Evolutionary conservation across 2,329 filamentous ascomycete genomes (phyloP).

Genomic region (Trichoderma hamatum): DNA sequence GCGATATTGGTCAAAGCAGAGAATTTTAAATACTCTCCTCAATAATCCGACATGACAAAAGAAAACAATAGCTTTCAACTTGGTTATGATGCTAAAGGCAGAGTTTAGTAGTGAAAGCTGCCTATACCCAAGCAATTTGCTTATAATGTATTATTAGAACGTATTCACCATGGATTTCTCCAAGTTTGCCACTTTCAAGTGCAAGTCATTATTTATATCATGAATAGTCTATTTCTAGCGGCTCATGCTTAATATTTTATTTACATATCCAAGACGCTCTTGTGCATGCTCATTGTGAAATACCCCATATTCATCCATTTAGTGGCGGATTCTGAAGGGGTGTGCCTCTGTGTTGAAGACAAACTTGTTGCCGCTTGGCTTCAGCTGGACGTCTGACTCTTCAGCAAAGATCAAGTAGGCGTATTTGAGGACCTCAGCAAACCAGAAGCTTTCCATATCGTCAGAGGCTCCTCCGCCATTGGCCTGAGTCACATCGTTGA

Average conservation of each 20-base stretch:
- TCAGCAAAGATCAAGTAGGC: constrained; percentile 69
- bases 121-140: neutral
- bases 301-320: neutral
- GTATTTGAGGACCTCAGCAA: constrained; percentile 88
- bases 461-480: constrained; percentile 66
- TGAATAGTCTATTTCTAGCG: constrained; percentile 14
- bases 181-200: neutral
- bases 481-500: constrained; percentile 66
- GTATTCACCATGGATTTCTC: neutral
- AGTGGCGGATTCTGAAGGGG: constrained; percentile 39
- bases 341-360: constrained; percentile 57
- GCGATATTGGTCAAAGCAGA: constrained; percentile 80
- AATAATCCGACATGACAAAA: neutral
- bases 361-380: constrained; percentile 50
- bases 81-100: too few relatives aligned
- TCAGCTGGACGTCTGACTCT: constrained; percentile 59
- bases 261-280: neutral
- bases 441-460: constrained; percentile 85
- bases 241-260: neutral
- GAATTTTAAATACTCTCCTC: constrained; percentile 61
- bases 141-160: neutral
- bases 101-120: too few relatives aligned
- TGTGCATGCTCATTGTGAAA: neutral
- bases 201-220: neutral
- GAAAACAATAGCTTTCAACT: neutral